Evolutionary conservation across 23 red algal genomes (phyloP), one percentile per base, ranked within the genome.

Genomic region (Cyanidium caldarium): DNA sequence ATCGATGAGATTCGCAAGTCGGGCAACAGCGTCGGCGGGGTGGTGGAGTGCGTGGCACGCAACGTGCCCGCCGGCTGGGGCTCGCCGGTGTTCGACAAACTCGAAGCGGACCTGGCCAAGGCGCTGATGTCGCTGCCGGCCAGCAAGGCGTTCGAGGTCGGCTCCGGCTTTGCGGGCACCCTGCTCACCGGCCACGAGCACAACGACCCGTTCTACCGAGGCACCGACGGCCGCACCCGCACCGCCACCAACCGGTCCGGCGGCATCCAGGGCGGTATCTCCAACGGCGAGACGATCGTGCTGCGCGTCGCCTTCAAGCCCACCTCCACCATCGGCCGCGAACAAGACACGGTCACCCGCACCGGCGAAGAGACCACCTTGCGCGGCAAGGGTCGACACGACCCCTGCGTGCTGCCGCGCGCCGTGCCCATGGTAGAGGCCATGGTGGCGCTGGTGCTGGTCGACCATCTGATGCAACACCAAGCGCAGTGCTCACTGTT

Each of bases 371-470:
- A 95, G 57, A 78, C 68, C 26, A 79, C 82, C 37, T 56, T 95
- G 3, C 43, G 83, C 51, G 90, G 79, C 10, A 95, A 85, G 66
- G 90, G 90, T 34, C 37, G 90, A 65, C 90, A 95, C 74, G 90
- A 95, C 43, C 83, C 90, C 14, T 95, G 90, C 65, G 90, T 95
- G 28, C 44, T 95, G 57, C 90, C 90, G 19, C 75, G 90, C 23
- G 90, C 90, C 31, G 90, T 87, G 39, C 90, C 90, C 1, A 95
- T 95, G 90, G 90, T 95, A 34, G 90, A 95, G 58, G 74, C 83
- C 14, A 95, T 95, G 90, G 83, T 95, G 0, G 90, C 90, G 1
- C 77, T 95, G 16, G 83, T 87, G 30, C 79, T 95, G 0, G 90
- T 77, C 21, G 90, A 95, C 71, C 84, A 88, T 36, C 19, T 95